Percentiles rank a stretch among this genome's conserved stretches.
Conservation (phyloP, 2,329 filamentous ascomycete species). For the Aspergillus sp. region DNA sequence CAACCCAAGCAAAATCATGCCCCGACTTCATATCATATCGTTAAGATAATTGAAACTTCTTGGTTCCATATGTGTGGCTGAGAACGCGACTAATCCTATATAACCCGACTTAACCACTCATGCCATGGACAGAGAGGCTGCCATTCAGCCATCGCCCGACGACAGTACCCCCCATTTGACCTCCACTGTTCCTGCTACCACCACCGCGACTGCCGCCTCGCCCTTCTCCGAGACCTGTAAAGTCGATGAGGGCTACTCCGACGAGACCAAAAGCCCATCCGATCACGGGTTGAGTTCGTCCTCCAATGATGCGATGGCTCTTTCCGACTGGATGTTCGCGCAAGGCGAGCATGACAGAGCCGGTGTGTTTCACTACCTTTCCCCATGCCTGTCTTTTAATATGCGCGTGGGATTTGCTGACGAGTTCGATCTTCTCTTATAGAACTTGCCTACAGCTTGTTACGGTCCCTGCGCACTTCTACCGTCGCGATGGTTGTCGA, state of each 20-base stretch:
- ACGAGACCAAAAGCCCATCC: constrained; percentile 52
- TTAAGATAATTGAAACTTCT: not conserved
- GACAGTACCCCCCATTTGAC: constrained; percentile 19
- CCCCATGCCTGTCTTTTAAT: constrained; percentile 1
- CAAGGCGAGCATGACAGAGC: constrained; percentile 49
- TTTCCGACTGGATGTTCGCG: constrained; percentile 49
- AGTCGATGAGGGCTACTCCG: constrained; percentile 81
- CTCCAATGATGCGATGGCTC: constrained; percentile 33
- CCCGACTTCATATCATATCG: too few relatives aligned
- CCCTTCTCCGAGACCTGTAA: constrained; percentile 41
- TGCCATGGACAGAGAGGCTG: constrained; percentile 25
- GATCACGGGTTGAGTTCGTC: constrained; percentile 32
- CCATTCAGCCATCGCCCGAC: constrained; percentile 15
- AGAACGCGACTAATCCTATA: not conserved
- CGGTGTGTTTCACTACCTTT: constrained; percentile 30
- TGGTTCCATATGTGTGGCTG: not conserved
- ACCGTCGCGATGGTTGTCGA: constrained; percentile 73
- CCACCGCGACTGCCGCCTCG: constrained; percentile 5
- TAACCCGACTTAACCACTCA: not conserved
- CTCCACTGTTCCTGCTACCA: too few relatives aligned
- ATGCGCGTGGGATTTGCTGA: constrained; percentile 9
- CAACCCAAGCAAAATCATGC: too few relatives aligned
- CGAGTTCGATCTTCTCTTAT: constrained; percentile 5
- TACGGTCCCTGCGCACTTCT: constrained; percentile 71
- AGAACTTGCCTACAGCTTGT: constrained; percentile 74